Evolutionary conservation across 2,329 filamentous ascomycete species (phyloP).

Genomic region (Sclerotinia borealis): DNA sequence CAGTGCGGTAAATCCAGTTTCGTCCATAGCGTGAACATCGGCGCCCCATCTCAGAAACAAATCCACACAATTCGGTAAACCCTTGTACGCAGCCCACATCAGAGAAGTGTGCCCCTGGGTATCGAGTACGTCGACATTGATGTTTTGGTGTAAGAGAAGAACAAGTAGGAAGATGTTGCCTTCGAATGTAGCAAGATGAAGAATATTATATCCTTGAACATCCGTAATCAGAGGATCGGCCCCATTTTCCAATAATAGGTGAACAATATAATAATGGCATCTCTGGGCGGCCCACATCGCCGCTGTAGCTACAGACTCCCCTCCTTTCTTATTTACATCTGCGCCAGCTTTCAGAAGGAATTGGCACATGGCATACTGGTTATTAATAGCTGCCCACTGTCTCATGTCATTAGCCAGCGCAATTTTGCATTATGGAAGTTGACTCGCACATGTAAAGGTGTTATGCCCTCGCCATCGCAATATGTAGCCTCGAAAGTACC

Average conservation of each 20-base stretch:
- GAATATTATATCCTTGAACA: constrained; percentile 93
- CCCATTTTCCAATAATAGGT: constrained; percentile 83
- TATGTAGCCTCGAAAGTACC: constrained; percentile 78
- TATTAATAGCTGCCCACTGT: constrained; percentile 98
- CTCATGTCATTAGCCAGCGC: neutral
- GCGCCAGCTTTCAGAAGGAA: constrained; percentile 75
- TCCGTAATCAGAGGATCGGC: constrained; percentile 91
- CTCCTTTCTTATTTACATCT: constrained; percentile 90
- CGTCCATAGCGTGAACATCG: constrained; percentile 82
- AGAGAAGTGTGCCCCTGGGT: constrained; percentile 85
- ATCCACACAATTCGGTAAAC: constrained; percentile 86
- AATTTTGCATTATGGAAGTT: neutral
- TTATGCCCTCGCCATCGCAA: constrained; percentile 87
- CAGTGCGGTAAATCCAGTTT: constrained; percentile 87
- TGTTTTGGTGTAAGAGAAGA: constrained; percentile 87
- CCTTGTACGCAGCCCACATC: constrained; percentile 99
- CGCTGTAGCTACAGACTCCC: constrained; percentile 88
- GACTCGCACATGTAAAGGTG: constrained; percentile 76
- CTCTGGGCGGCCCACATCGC: constrained; percentile 96
- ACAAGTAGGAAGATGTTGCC: constrained; percentile 88
- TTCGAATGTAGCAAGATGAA: constrained; percentile 95
- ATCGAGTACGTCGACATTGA: constrained; percentile 87
- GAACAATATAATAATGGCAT: constrained; percentile 94
- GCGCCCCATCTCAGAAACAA: constrained; percentile 92
- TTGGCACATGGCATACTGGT: constrained; percentile 95